A percentile compares a stretch with the other conserved stretches of the same genome.
Evolutionary conservation across 148 eudicot species (phyloP).

Genomic region (Rheum nobile): DNA sequence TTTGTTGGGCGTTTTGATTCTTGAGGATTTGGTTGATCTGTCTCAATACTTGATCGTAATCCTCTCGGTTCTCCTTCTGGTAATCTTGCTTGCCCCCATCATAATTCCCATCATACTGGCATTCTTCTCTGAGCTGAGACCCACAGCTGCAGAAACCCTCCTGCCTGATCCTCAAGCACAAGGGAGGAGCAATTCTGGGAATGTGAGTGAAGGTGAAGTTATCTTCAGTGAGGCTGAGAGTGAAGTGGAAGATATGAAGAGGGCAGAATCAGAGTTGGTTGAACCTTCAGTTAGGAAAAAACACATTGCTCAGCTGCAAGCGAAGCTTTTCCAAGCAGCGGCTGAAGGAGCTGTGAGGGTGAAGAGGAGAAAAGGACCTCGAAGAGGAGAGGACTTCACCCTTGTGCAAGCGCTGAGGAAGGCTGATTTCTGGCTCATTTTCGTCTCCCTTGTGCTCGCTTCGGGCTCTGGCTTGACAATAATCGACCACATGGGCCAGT

Average conservation of each 20-base stretch:
- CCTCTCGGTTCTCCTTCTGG: conserved; percentile 19
- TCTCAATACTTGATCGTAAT: conserved; percentile 15
- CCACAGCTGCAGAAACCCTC: conserved; percentile 30
- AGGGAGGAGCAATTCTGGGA: conserved; percentile 14
- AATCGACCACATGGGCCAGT: conserved; percentile 58
- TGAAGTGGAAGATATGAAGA: conserved; percentile 33
- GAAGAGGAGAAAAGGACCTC: conserved; percentile 35
- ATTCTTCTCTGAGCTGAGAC: conserved; percentile 20
- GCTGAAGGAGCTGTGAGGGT: conserved; percentile 55
- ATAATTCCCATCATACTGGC: conserved; percentile 29
- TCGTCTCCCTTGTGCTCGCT: conserved; percentile 27
- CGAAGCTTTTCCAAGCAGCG: conserved; percentile 49
- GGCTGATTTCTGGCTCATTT: conserved; percentile 33
- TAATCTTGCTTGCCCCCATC: conserved; percentile 32
- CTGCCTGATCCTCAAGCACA: conserved; percentile 21
- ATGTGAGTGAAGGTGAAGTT: conserved; percentile 16
- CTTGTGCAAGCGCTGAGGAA: conserved; percentile 34
- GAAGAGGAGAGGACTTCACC: conserved; percentile 45
- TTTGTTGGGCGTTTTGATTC: conserved; percentile 28
- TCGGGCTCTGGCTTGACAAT: conserved; percentile 49
- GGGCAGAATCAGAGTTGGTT: conserved; percentile 17
- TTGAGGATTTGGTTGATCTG: conserved; percentile 26
- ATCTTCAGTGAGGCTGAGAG: conserved; percentile 39
- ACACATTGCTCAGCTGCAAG: conserved; percentile 39
- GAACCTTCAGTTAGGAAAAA: conserved; percentile 21